These are phyloP conservation scores for Tricharina praecox DNA, from an alignment of 495 filamentous ascomycete genomes.

Conservation along the genomic window DNA sequence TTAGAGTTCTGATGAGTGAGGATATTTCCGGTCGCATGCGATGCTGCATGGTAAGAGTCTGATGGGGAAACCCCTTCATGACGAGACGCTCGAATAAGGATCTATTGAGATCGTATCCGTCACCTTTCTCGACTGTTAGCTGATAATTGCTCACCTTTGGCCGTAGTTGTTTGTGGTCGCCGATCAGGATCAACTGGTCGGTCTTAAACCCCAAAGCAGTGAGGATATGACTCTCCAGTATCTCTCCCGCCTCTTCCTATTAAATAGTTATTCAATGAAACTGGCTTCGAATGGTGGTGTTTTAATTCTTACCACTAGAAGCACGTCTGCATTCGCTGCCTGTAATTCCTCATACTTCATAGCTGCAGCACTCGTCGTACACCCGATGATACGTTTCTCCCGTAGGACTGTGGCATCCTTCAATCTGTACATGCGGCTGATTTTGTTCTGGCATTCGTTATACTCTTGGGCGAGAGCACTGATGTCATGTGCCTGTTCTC, in stretches of 20 bases:
- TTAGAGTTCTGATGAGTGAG: conserved; percentile 38
- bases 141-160: conserved; percentile 52
- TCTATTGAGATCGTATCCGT: conserved; percentile 52
- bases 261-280: background rate
- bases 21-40: conserved; percentile 29
- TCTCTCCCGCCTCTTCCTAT: conserved; percentile 58
- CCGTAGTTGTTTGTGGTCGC: conserved; percentile 58
- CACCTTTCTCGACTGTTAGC: conserved; percentile 47
- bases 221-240: conserved; percentile 54
- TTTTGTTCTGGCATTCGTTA: conserved; percentile 30
- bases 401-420: conserved; percentile 33
- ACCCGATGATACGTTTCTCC: conserved; percentile 48
- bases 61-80: conserved; percentile 36
- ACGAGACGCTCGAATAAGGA: conserved; percentile 61
- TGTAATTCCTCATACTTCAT: conserved; percentile 40
- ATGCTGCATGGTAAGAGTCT: conserved; percentile 23
- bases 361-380: conserved; percentile 60
- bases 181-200: conserved; percentile 60
- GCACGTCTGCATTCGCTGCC: conserved; percentile 34
- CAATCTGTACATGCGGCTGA: conserved; percentile 32
- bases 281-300: too few relatives aligned
- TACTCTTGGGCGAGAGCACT: conserved; percentile 28
- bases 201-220: conserved; percentile 49
- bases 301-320: conserved; percentile 36
- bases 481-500: conserved; percentile 35